Evolutionary conservation across 73 alveolate species (phyloP), one percentile per base, ranked within the genome.

Genomic region (Paramecium caudatum): DNA sequence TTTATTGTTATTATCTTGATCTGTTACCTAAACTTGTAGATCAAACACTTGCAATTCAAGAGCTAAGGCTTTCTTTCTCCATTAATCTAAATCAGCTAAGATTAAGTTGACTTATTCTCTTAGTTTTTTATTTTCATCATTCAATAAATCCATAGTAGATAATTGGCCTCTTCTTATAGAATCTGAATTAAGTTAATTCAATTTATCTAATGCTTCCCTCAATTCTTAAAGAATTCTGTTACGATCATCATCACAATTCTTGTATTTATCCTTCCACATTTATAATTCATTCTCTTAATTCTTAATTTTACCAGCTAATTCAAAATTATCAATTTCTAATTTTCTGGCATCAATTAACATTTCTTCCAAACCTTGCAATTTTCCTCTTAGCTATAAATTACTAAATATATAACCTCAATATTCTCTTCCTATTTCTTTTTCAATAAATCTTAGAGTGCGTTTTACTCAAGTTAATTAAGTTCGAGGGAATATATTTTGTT

Each of bases 211-310:
- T 10, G 30, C 23, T 19, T 55, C 80, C 30, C 80, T 55, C 37
- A 55, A 55, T 55, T 55, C 80, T 27, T 55, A 55, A 10, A 55
- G n/a, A 10, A 55, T 27, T 55, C 80, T 55, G 23, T 55, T 55
- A 27, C 80, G 23, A 55, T 55, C 80, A 2, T 55, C 80, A 4
- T 55, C 80, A 21, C 46, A 55, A 5, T 27, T 27, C 23, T 55
- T 55, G 23, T 27, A 55, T 55, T 55, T 55, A 23, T 55, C 80
- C 30, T 55, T 55, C 80, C 80, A 55, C 80, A 55, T 55, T 10
- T 37, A 37, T 43, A 55, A 55, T 55, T 55, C 80, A 55, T 55
- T 55, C 30, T 55, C 80, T 9, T 27, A 5, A 55, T 55, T 55
- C 21, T 55, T 55, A 10, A 55, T 55, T 25, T 55, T 55, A 21